Conservation (phyloP, 169 alveolate species). For the Nephromyces sp. region DNA sequence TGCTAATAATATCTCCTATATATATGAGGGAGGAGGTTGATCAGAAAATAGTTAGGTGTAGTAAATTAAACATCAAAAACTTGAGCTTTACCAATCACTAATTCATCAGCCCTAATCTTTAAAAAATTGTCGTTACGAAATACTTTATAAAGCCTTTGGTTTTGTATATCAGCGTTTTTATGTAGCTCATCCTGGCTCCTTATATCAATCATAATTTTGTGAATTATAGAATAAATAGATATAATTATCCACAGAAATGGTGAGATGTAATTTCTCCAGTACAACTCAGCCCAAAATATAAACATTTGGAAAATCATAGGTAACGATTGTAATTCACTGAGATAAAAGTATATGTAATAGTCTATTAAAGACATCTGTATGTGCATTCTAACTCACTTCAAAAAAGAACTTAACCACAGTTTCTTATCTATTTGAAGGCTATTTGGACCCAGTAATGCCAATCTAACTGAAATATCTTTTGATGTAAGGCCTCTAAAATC, state of each 20-base stretch:
- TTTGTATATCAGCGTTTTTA: not conserved
- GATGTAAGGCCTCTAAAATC: not conserved
- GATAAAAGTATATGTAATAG: not conserved
- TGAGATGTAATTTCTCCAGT: slow-evolving; percentile 15
- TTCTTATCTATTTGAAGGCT: not conserved
- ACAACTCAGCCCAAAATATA: slow-evolving; percentile 4
- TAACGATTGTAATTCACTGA: slow-evolving; percentile 3
- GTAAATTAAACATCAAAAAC: no score
- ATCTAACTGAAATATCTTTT: not conserved
- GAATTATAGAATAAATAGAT: not conserved
- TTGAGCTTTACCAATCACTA: slow-evolving; percentile 10
- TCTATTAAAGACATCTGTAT: not conserved
- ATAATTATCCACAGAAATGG: slow-evolving; percentile 13
- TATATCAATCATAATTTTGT: not conserved
- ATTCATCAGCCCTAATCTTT: not conserved
- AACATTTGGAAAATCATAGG: slow-evolving; percentile 9
- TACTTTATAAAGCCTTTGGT: not conserved
- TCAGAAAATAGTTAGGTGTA: no score
- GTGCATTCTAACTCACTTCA: not conserved
- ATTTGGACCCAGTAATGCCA: not conserved
- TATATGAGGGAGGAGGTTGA: no score
- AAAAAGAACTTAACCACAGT: not conserved
- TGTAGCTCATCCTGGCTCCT: slow-evolving; percentile 2
- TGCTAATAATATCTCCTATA: slow-evolving; percentile 58
- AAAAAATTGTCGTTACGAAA: not conserved